Evolutionary conservation across 2,329 filamentous ascomycete genomes (phyloP), one percentile per base, ranked within the genome.

Genomic region (Fragosphaeria purpurea): DNA sequence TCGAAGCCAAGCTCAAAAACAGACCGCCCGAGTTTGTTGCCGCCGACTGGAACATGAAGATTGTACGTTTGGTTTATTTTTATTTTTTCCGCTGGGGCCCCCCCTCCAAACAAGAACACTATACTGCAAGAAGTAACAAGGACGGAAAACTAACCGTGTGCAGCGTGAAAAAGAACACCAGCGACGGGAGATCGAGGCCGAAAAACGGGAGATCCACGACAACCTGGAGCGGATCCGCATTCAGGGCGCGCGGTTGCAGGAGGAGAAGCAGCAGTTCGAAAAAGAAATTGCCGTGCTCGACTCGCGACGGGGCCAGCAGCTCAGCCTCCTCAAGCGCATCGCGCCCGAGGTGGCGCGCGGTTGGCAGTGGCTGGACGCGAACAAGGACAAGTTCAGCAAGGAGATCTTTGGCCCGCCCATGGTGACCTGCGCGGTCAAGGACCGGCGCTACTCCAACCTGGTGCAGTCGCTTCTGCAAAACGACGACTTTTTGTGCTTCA

Each of bases 351-450:
- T 85, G 3, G 76, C 77, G 9, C 70, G 63, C 56, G 88, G 83
- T 2, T 95, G 88, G 82, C 74, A 82, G 41, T 98, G 91, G 90
- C 75, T 97, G 47, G 77, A 87, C 61, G 65, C 80, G 3, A 81
- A 98, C 62, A 76, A 75, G 53, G 63, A 75, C 50, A 66, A 76
- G 46, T 93, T 96, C 56, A 78, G 86, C 60, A 80, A 85, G 56
- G 76, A 85, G 52, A 82, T 96, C 5, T 88, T 85, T 61, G 88
- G 86, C 0, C 90, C 90, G 6, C 82, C 90, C 0, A 79, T 93
- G 60, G 71, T 95, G 35, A 84, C 78, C 52, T 95, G 89, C 65
- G 86, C 85, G 0, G 70, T 95, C 48, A 89, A 83, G 57, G 80
- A 95, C 58, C 74, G 80, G 38, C 75, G 71, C 49, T 88, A 86